These are phyloP conservation scores for Backusella macrospora DNA, from an alignment of 192 early-diverging fungal species.

Conservation along the genomic window DNA sequence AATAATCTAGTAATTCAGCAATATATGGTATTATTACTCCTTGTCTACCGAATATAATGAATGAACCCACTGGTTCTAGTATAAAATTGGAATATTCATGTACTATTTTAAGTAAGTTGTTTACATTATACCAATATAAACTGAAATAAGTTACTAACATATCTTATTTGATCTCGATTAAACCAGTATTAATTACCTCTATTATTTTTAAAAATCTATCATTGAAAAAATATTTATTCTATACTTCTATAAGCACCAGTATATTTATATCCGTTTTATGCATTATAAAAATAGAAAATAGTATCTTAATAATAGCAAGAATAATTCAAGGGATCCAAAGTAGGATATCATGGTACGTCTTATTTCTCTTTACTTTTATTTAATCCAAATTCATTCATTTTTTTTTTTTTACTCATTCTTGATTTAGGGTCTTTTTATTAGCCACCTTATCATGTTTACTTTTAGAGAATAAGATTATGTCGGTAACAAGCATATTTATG, in stretches of 20 bases:
- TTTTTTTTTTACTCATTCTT: neutral
- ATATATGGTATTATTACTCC: neutral
- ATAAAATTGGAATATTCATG: neutral
- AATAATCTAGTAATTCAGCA: neutral
- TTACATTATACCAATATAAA: neutral
- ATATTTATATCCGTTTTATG: neutral
- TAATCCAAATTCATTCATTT: neutral
- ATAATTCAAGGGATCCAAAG: neutral
- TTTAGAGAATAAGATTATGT: neutral
- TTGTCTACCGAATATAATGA: neutral
- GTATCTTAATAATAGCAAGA: neutral
- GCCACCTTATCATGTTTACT: neutral
- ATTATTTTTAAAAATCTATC: neutral
- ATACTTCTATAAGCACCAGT: neutral
- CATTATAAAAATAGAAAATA: neutral
- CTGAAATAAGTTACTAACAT: neutral
- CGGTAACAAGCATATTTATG: neutral
- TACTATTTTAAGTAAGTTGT: conserved; percentile 15
- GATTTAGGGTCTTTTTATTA: neutral
- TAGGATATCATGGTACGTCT: neutral
- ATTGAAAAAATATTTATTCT: neutral
- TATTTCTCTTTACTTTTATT: neutral
- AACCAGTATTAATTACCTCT: neutral
- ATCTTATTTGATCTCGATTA: neutral
- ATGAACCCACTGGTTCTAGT: neutral